Conservation (phyloP, 2,329 filamentous ascomycete species). For the Fusarium coicis region DNA sequence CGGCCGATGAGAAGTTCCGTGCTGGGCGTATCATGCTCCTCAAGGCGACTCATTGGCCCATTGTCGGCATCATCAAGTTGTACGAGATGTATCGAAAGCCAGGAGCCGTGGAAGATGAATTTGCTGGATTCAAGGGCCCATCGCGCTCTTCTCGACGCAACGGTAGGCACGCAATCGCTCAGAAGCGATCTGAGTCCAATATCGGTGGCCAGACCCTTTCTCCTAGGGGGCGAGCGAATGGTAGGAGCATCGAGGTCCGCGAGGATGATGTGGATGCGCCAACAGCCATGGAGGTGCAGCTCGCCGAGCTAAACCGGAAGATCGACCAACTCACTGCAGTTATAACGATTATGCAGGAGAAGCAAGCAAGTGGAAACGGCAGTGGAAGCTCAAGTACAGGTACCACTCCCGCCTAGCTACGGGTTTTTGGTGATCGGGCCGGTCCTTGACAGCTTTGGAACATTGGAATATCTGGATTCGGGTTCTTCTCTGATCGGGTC, state of each 20-base stretch:
- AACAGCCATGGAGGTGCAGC: slow-evolving; percentile 59
- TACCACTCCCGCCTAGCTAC: slow-evolving; percentile 19
- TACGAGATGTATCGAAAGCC: slow-evolving; percentile 67
- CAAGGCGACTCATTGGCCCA: slow-evolving; percentile 72
- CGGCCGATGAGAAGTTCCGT: slow-evolving; percentile 72
- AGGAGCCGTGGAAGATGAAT: slow-evolving; percentile 53
- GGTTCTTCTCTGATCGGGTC: slow-evolving; percentile 17
- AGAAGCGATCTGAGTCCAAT: slow-evolving; percentile 34
- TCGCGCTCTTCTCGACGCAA: slow-evolving; percentile 44
- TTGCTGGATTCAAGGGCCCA: slow-evolving; percentile 61
- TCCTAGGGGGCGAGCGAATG: slow-evolving; percentile 29
- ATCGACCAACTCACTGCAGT: slow-evolving; percentile 68
- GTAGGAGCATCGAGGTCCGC: slow-evolving; percentile 20
- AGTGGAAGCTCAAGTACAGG: slow-evolving; percentile 11
- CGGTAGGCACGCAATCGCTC: slow-evolving; percentile 21
- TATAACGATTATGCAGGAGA: slow-evolving; percentile 61
- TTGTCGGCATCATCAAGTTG: slow-evolving; percentile 74
- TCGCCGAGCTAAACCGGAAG: slow-evolving; percentile 65
- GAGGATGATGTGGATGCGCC: slow-evolving; percentile 55
- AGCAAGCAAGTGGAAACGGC: slow-evolving; percentile 30
- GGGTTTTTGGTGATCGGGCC: slow-evolving; percentile 10
- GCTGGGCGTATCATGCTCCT: slow-evolving; percentile 69
- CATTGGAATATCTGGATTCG: not conserved
- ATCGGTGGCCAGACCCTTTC: slow-evolving; percentile 29
- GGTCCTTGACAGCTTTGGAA: slow-evolving; percentile 4